Base-by-base conservation (phyloP, 805 yeast genomes). In the Suhomyces prunicola region DNA sequence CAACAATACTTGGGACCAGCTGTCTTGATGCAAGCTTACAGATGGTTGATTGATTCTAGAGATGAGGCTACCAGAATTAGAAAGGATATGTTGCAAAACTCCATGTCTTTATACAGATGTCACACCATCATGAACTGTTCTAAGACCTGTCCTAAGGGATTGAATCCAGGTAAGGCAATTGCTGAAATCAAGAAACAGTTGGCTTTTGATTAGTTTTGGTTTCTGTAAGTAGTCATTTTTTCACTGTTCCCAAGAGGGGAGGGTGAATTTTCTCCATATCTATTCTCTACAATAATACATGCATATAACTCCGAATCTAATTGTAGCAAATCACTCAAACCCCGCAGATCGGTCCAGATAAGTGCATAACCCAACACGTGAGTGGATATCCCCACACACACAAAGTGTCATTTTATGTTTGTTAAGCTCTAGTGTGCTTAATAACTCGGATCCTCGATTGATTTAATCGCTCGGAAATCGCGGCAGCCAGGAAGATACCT, bases 81-180 rank as follows among this genome's bases (percentile, higher is more conserved):
- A 82, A 88, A 84, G 70, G 88, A 85, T 67, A 86, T 88, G 90
- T 82, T 94, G 68, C 93, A 94, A 76, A 94, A 94, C 83, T 85
- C 97, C 54, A 94, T 94, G 98, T 87, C 97, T 53, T 78, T 94
- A 66, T 94, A 94, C 85, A 87, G 99, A 82, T 94, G 99, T 76
- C 99, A 93, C 80, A 94, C 99, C 55, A 94, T 94, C 69, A 89
- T 94, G 97, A 94, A 94, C 84, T 94, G 99, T 84, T 83, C 99
- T 50, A 87, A 84, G 71, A 94, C 99, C 53, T 94, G 99, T 81
- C 99, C 99, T 63, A 88, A 94, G 86, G 97, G 97, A 59, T 83
- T 94, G 79, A 94, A 94, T 77, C 99, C 99, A 46, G 99, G 98
- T 78, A 80, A 71, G 65, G 98, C 99, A 54, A 94, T 94, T 76